Base-by-base conservation (phyloP, 2,329 filamentous ascomycete species). In the Pseudogymnoascus sp. region DNA sequence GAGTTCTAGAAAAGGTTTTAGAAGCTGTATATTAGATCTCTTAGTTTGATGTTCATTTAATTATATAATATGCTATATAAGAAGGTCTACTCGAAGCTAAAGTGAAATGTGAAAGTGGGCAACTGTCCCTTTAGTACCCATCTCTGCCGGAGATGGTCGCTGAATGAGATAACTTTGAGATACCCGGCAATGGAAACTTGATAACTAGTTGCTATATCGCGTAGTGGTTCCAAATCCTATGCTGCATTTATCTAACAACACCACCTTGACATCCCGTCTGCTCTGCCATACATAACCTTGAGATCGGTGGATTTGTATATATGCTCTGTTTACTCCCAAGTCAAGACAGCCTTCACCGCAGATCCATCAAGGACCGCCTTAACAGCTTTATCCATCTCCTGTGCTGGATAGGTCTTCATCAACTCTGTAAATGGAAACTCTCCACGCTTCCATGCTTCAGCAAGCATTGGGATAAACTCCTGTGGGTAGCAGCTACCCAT, bases 401-500 rank as follows among this genome's bases (percentile, higher is more conserved):
- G 21, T 4, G 63, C 68, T 1, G 61, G 21, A 26, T 68, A 69
- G 10, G 59, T 65, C 50, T 44, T 65, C 4, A 68, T 64, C 44
- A 68, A 35, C 37, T 68, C 67, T 10, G 67, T 67, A 31, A 68
- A 69, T 3, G 68, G 66, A 26, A 68, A 68, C 4, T 64, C 63
- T 11, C 66, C 67, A 1, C 60, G 62, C 19, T 66, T 59, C 67
- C 66, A 68, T 7, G 63, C 67, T 17, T 62, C 61, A 1, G 66
- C 62, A 13, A 68, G 59, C 62, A 62, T 63, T 1, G 66, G 67
- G 11, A 68, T 61, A 42, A 69, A 69, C 19, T 68, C 68, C 10
- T 66, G 67, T 5, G 68, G 67, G 42, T 68, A 68, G 15, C 66
- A 65, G 44, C 64, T 68, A 29, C 68, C 68, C 66, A 67, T 68